Evolutionary conservation across 176 grass and related monocot genomes (phyloP).

Genomic region (Oryza officinalis): DNA sequence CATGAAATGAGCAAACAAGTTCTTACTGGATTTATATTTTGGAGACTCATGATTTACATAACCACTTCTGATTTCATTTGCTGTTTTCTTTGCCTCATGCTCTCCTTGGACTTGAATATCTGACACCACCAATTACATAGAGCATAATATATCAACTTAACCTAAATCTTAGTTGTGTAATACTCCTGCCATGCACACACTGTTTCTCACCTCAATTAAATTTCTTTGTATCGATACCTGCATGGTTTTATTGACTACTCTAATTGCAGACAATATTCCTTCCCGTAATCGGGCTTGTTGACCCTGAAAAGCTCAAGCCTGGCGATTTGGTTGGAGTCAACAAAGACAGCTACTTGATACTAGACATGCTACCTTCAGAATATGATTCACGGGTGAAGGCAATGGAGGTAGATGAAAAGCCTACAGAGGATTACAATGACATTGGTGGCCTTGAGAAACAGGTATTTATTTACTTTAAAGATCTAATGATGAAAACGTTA

Average conservation of each 20-base stretch:
- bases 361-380: slow-evolving; percentile 82
- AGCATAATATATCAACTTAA: not conserved
- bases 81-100: not conserved
- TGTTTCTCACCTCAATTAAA: not conserved
- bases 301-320: slow-evolving; percentile 87
- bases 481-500: not conserved
- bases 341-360: slow-evolving; percentile 86
- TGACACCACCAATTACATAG: not conserved
- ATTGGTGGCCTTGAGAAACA: slow-evolving; percentile 92
- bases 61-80: not conserved
- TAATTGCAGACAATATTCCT: slow-evolving; percentile 82
- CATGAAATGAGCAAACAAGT: not conserved
- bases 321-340: slow-evolving; percentile 90
- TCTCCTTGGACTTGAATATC: not conserved
- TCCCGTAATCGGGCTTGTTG: slow-evolving; percentile 79
- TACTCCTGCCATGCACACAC: not conserved
- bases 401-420: slow-evolving; percentile 96
- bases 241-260: not conserved
- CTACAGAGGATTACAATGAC: slow-evolving; percentile 92
- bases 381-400: slow-evolving; percentile 90
- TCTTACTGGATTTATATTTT: slow-evolving; percentile 1
- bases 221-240: slow-evolving; percentile 6
- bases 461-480: slow-evolving; percentile 43
- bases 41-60: not conserved
- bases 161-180: not conserved